Percentiles rank a stretch among this genome's conserved stretches.
Conservation (phyloP, 176 grass and related monocot species). For the Microstegium vimineum region DNA sequence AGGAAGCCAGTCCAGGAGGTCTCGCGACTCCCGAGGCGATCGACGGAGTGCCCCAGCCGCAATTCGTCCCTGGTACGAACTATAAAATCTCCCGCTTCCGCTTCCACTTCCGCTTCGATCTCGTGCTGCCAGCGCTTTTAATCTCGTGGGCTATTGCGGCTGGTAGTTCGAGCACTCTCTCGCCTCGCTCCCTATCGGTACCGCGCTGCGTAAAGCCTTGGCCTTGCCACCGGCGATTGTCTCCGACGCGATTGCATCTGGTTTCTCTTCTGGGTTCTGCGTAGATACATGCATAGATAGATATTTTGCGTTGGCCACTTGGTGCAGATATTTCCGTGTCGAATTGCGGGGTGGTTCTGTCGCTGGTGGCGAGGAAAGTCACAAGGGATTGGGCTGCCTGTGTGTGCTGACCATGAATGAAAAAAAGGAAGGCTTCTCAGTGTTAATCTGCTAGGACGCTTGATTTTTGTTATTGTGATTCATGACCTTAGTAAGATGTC, state of each 20-base stretch:
- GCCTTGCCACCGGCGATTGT: not conserved
- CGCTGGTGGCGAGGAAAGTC: not conserved
- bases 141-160: not conserved
- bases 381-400: not conserved
- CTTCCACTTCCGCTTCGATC: not conserved
- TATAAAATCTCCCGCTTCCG: not conserved
- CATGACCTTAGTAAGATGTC: not conserved
- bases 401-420: not conserved
- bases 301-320: not conserved
- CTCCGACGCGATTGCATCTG: not conserved
- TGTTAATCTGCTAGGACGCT: not conserved
- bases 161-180: not conserved
- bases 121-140: not conserved
- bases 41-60: not conserved
- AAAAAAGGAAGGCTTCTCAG: not conserved
- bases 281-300: not conserved
- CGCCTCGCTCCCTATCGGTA: not conserved
- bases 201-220: not conserved
- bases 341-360: not conserved
- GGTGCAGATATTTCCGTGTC: not conserved
- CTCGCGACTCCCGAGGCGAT: conserved; percentile 18
- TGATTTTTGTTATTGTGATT: not conserved
- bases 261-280: not conserved
- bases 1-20: not conserved
- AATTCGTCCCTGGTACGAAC: not conserved